Conservation (phyloP, 2,329 filamentous ascomycete genomes). For the Arthrobotrys sinensis region DNA sequence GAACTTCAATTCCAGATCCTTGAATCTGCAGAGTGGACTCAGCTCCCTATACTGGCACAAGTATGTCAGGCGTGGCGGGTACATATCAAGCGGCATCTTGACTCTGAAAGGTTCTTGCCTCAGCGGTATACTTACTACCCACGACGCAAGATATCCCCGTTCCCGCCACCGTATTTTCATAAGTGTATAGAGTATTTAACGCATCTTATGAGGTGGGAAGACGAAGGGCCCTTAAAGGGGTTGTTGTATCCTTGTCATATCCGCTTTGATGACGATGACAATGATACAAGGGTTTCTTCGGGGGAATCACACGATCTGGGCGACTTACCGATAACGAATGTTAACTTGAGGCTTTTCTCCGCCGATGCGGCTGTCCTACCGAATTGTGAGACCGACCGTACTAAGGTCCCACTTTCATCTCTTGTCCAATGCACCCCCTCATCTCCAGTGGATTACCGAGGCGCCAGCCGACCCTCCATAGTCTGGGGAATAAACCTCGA, state of each 20-base stretch:
- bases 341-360: not conserved
- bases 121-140: not conserved
- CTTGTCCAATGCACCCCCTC: no score
- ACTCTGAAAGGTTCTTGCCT: not conserved
- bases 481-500: no score
- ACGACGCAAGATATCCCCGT: not conserved
- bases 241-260: not conserved
- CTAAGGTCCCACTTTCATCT: no score
- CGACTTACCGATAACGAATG: not conserved
- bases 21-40: not conserved
- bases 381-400: no score
- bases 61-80: not conserved
- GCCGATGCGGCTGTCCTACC: no score
- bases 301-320: not conserved
- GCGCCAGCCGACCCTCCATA: no score
- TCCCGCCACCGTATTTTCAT: not conserved
- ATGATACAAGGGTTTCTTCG: not conserved
- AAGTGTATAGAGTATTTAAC: not conserved
- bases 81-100: not conserved
- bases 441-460: no score
- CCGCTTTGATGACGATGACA: not conserved
- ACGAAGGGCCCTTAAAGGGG: no score
- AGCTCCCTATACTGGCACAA: not conserved
- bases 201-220: constrained; percentile 1
- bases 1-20: not conserved